Evolutionary conservation across 2,329 filamentous ascomycete species (phyloP).

Genomic region (Trichothecium sympodiale): DNA sequence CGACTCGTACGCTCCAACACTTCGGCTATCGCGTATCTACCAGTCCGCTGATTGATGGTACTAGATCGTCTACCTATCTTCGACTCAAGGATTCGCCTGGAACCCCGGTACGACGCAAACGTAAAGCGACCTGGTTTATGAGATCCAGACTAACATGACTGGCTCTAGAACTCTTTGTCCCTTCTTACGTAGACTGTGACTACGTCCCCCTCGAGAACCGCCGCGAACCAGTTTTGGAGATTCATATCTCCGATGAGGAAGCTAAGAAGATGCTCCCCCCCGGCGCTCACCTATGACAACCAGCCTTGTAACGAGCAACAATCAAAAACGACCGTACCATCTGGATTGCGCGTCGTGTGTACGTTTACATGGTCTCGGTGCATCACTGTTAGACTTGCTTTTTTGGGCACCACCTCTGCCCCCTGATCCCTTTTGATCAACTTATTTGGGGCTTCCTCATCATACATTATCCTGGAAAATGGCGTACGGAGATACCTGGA

Average conservation of each 20-base stretch:
- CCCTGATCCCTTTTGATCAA: too few species aligned
- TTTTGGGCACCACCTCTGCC: too few species aligned
- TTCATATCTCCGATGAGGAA: slow-evolving; percentile 68
- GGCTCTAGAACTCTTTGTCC: slow-evolving; percentile 62
- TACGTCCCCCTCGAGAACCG: slow-evolving; percentile 65
- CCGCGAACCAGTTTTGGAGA: slow-evolving; percentile 69
- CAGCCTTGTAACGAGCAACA: too few species aligned
- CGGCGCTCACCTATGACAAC: slow-evolving; percentile 5
- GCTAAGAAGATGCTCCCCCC: slow-evolving; percentile 56
- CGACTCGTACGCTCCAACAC: slow-evolving; percentile 45
- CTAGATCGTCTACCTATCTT: slow-evolving; percentile 70
- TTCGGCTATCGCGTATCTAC: neutral
- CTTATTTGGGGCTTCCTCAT: too few species aligned
- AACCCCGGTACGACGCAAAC: slow-evolving; percentile 50
- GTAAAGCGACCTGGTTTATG: neutral
- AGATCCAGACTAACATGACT: slow-evolving; percentile 5
- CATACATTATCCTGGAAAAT: too few species aligned
- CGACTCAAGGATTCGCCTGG: slow-evolving; percentile 73
- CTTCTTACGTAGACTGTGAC: slow-evolving; percentile 65
- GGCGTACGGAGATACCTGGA: too few species aligned
- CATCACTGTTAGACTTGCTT: too few species aligned
- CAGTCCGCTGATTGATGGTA: neutral
- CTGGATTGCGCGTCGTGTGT: too few species aligned
- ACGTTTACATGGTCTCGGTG: too few species aligned
- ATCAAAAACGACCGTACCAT: too few species aligned